Conservation (phyloP, 148 eudicot species). For the Tetragonia tetragonoides region DNA sequence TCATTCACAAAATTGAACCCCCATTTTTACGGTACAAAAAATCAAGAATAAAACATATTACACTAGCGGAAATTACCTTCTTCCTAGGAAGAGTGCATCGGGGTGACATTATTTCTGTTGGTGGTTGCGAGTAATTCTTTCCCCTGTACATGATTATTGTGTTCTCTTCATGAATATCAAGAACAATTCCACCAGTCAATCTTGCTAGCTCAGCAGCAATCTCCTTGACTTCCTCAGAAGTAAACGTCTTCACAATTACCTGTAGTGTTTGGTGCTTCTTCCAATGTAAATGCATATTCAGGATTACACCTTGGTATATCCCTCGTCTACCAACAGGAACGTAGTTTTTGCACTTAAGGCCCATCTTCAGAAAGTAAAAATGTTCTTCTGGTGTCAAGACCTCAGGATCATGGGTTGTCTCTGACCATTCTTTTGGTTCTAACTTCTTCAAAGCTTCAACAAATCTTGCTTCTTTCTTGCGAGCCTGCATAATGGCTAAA, state of each 20-base stretch:
- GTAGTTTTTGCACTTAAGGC: conserved; percentile 81
- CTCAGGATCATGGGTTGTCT: conserved; percentile 89
- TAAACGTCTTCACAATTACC: conserved; percentile 82
- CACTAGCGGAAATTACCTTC: conserved; percentile 48
- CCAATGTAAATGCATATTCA: conserved; percentile 99
- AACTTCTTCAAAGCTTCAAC: conserved; percentile 67
- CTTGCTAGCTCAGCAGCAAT: conserved; percentile 86
- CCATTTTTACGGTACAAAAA: neutral
- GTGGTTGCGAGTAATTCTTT: conserved; percentile 94
- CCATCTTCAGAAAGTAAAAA: conserved; percentile 91
- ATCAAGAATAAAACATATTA: neutral
- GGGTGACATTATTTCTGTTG: conserved; percentile 98
- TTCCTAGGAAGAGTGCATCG: conserved; percentile 77
- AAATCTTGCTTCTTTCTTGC: conserved; percentile 72
- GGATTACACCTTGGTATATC: conserved; percentile 85
- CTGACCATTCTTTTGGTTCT: conserved; percentile 85
- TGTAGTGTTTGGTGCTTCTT: conserved; percentile 91
- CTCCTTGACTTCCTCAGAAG: conserved; percentile 86
- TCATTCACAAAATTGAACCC: too few relatives aligned
- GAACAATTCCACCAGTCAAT: conserved; percentile 92
- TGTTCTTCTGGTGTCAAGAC: conserved; percentile 97
- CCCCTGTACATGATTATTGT: conserved; percentile 95
- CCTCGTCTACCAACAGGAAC: conserved; percentile 94
- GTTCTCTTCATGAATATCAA: conserved; percentile 76
- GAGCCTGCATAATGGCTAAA: conserved; percentile 50